These are phyloP conservation scores for Nigrospora sphaerica DNA, from an alignment of 2,329 filamentous ascomycete genomes.

Conservation along the genomic window DNA sequence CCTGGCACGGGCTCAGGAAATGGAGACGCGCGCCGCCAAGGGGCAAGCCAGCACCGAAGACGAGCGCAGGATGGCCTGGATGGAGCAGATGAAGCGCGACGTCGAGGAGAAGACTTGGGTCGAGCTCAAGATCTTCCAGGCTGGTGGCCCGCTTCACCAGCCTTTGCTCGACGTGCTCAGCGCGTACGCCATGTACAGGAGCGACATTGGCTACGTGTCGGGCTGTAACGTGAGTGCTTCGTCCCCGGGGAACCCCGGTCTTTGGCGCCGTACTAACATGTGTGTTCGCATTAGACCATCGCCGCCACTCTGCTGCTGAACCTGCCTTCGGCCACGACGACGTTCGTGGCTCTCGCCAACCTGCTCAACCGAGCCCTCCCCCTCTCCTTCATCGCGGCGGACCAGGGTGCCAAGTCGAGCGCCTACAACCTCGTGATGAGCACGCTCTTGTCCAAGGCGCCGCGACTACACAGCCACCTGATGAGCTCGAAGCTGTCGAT, in stretches of 20 bases:
- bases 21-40: slow-evolving; percentile 48
- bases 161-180: slow-evolving; percentile 65
- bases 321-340: slow-evolving; percentile 52
- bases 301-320: slow-evolving; percentile 69
- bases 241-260: not conserved
- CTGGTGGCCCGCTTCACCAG: slow-evolving; percentile 58
- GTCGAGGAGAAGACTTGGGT: slow-evolving; percentile 59
- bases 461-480: slow-evolving; percentile 58
- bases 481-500: slow-evolving; percentile 38
- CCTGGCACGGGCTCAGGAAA: slow-evolving; percentile 56
- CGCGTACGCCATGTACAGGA: slow-evolving; percentile 76
- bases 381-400: slow-evolving; percentile 67
- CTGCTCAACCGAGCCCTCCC: slow-evolving; percentile 69
- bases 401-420: slow-evolving; percentile 60
- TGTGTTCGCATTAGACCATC: slow-evolving; percentile 45
- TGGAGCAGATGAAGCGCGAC: slow-evolving; percentile 57
- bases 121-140: slow-evolving; percentile 66
- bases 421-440: slow-evolving; percentile 64
- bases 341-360: slow-evolving; percentile 70
- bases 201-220: slow-evolving; percentile 70
- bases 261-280: slow-evolving; percentile 9
- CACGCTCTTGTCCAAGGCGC: slow-evolving; percentile 58
- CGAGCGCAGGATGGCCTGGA: slow-evolving; percentile 49
- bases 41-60: slow-evolving; percentile 48
- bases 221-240: slow-evolving; percentile 61